phyloP scores from a whole-genome alignment of 139 green algal genomes.

The Trebouxia sp. region DNA sequence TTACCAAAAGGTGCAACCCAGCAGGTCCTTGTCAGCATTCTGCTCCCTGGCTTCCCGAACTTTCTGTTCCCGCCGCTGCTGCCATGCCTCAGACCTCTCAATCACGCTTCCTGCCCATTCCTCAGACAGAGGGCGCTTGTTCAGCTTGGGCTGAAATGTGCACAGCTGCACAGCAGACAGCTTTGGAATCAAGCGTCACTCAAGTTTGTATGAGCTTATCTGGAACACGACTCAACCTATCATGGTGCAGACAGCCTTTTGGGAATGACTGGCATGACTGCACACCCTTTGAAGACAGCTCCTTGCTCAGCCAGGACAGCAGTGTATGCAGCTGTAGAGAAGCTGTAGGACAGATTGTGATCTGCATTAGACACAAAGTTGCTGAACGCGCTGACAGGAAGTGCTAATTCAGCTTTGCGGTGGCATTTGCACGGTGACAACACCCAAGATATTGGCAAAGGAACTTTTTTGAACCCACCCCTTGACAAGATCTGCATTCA shows the following conservation, averaged over 20 bases:
- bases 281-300: too few relatives aligned
- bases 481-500: too few relatives aligned
- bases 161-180: constrained; percentile 1
- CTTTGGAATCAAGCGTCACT: not conserved
- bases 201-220: not conserved
- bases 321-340: not conserved
- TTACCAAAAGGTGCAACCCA: constrained; percentile 26
- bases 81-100: constrained; percentile 14
- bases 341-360: not conserved
- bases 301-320: too few relatives aligned
- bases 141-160: constrained; percentile 19
- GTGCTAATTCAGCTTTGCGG: too few relatives aligned
- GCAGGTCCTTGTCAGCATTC: constrained; percentile 20
- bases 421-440: too few relatives aligned
- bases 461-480: too few relatives aligned
- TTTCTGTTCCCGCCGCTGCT: constrained; percentile 9
- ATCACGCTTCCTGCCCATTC: not conserved
- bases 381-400: too few relatives aligned
- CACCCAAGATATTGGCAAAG: too few relatives aligned
- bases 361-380: too few relatives aligned
- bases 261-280: not conserved
- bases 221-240: not conserved
- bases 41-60: constrained; percentile 2
- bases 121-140: not conserved
- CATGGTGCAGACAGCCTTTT: not conserved